A percentile compares a stretch with the other conserved stretches of the same genome.
Conservation (phyloP, 192 early-diverging fungal species). For the Backusella mclennaniae region DNA sequence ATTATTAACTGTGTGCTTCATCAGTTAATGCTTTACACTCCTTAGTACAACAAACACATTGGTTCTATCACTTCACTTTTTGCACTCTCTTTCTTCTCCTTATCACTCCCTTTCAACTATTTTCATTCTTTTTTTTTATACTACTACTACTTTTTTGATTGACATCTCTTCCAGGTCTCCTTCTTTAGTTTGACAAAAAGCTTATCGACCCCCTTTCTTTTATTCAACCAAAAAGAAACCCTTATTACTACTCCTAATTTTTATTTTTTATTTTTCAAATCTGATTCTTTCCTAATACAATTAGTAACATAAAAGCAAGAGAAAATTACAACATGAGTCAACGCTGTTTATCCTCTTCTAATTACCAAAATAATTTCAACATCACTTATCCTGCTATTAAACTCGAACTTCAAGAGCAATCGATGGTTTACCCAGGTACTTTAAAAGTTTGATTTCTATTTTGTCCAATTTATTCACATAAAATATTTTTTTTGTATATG, state of each 20-base stretch:
- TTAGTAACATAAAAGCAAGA: background rate
- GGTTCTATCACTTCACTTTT: background rate
- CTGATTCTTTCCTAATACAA: background rate
- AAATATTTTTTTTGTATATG: background rate
- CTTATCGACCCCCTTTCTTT: background rate
- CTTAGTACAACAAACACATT: background rate
- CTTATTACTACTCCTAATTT: background rate
- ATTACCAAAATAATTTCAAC: conserved; percentile 3
- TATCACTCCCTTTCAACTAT: conserved; percentile 1
- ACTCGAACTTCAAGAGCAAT: conserved; percentile 12
- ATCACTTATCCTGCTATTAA: background rate
- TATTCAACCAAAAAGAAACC: background rate
- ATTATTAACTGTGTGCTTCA: conserved; percentile 5
- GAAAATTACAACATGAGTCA: background rate
- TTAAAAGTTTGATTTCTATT: background rate
- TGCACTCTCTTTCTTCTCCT: background rate
- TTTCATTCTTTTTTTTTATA: background rate
- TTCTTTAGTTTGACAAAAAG: conserved; percentile 6
- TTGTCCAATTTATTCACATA: conserved; percentile 5
- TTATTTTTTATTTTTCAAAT: background rate
- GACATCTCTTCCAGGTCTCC: conserved; percentile 3
- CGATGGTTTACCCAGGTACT: conserved; percentile 16
- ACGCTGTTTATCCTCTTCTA: conserved; percentile 16
- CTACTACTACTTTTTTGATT: background rate
- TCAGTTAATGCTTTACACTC: conserved; percentile 2